Evolutionary conservation across 148 eudicot species (phyloP).

Genomic region (Rhododendron ovatum): DNA sequence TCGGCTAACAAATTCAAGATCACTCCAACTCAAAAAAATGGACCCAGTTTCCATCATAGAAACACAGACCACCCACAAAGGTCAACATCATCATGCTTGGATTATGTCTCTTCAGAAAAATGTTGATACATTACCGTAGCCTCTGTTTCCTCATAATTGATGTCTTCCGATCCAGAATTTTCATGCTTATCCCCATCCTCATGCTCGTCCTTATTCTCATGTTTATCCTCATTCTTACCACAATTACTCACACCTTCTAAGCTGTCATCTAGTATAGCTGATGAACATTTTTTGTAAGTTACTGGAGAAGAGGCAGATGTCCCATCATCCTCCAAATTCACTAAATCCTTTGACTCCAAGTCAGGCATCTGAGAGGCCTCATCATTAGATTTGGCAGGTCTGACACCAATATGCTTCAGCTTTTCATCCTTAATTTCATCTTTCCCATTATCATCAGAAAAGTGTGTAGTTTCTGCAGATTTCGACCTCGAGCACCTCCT

Average conservation of each 20-base stretch:
- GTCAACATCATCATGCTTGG: neutral
- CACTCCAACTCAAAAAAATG: neutral
- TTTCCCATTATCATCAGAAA: constrained; percentile 19
- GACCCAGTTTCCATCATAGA: neutral
- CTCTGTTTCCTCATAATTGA: constrained; percentile 28
- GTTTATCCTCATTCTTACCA: constrained; percentile 17
- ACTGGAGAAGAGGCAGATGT: constrained; percentile 13
- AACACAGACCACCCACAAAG: neutral
- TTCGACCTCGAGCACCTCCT: constrained; percentile 49
- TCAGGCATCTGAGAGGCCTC: constrained; percentile 22
- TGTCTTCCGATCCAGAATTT: constrained; percentile 16
- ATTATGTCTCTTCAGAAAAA: constrained; percentile 15
- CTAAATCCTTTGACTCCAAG: constrained; percentile 14
- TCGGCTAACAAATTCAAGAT: neutral
- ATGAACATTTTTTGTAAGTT: constrained; percentile 12
- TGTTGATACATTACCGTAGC: constrained; percentile 6
- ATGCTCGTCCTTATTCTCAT: constrained; percentile 11
- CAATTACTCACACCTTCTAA: constrained; percentile 15
- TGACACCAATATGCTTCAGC: constrained; percentile 21
- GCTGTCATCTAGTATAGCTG: constrained; percentile 6
- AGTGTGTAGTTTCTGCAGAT: constrained; percentile 33
- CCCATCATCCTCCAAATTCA: constrained; percentile 24
- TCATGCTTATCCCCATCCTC: neutral
- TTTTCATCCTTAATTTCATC: constrained; percentile 26
- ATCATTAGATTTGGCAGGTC: constrained; percentile 29